A percentile compares a stretch with the other conserved stretches of the same genome.
Evolutionary conservation across 2,329 filamentous ascomycete species (phyloP).

Genomic region (Pseudogymnoascus sp.): DNA sequence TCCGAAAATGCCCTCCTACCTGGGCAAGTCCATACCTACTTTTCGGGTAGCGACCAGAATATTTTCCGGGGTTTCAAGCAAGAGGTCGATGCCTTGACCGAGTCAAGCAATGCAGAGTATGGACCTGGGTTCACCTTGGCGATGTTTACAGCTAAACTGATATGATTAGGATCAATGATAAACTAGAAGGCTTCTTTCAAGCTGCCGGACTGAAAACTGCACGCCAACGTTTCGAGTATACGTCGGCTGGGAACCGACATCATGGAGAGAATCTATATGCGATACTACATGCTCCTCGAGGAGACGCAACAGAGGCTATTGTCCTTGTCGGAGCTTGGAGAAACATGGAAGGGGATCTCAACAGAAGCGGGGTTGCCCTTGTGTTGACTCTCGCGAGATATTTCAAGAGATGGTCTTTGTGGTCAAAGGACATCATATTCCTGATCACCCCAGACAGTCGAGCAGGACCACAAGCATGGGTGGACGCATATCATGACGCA

Average conservation of each 20-base stretch:
- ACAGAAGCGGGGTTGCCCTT: conserved; percentile 79
- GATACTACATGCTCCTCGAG: conserved; percentile 83
- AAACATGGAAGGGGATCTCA: conserved; percentile 70
- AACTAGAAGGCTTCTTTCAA: conserved; percentile 66
- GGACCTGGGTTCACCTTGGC: conserved; percentile 21
- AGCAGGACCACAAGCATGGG: conserved; percentile 90
- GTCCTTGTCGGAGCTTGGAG: conserved; percentile 85
- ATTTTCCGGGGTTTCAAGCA: conserved; percentile 84
- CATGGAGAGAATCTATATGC: conserved; percentile 87
- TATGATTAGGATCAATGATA: conserved; percentile 53
- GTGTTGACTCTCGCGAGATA: conserved; percentile 83
- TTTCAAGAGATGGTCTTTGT: conserved; percentile 95
- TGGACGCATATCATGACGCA: conserved; percentile 92
- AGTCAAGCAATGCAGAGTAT: conserved; percentile 46
- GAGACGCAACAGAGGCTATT: conserved; percentile 94
- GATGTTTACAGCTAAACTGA: conserved; percentile 28
- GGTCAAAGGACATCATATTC: conserved; percentile 98
- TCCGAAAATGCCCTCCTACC: conserved; percentile 95
- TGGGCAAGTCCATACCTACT: conserved; percentile 96
- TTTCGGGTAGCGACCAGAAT: conserved; percentile 91
- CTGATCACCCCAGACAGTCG: conserved; percentile 82
- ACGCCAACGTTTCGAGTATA: conserved; percentile 80
- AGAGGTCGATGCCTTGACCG: conserved; percentile 62
- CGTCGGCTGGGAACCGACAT: conserved; percentile 64
- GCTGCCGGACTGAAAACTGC: conserved; percentile 80